These are phyloP conservation scores for Lophiostoma macrostomum DNA, from an alignment of 495 filamentous ascomycete species.

Conservation along the genomic window DNA sequence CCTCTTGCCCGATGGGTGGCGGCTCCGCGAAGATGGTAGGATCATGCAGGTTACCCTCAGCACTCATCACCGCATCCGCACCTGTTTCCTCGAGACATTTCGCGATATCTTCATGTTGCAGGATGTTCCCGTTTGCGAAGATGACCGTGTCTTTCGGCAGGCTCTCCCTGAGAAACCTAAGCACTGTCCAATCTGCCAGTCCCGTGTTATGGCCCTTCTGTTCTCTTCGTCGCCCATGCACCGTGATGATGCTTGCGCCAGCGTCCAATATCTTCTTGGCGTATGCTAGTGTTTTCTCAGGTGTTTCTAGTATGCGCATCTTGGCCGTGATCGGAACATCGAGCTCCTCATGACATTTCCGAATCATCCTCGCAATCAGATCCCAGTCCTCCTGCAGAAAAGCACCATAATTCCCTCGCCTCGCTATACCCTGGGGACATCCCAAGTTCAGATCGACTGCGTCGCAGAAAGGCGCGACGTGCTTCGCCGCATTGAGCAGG, in stretches of 20 bases:
- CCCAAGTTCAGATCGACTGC: conserved; percentile 95
- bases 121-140: conserved; percentile 93
- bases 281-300: conserved; percentile 82
- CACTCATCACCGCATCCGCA: conserved; percentile 91
- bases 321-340: conserved; percentile 88
- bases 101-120: conserved; percentile 77
- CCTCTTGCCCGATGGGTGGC: conserved; percentile 61
- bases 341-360: conserved; percentile 67
- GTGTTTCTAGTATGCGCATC: conserved; percentile 84
- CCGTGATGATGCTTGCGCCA: conserved; percentile 86
- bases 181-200: conserved; percentile 82
- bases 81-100: conserved; percentile 79
- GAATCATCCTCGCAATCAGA: conserved; percentile 74
- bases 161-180: conserved; percentile 78
- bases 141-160: conserved; percentile 85
- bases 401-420: conserved; percentile 83
- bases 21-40: conserved; percentile 77
- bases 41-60: conserved; percentile 89
- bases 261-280: conserved; percentile 83
- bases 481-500: conserved; percentile 69
- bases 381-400: conserved; percentile 93
- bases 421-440: conserved; percentile 96
- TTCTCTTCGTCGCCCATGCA: conserved; percentile 84
- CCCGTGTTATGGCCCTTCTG: conserved; percentile 97
- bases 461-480: conserved; percentile 81